Percentiles rank a stretch among this genome's conserved stretches.
phyloP scores from a whole-genome alignment of 163 green algal species.

The Trebouxia gelatinosa region DNA sequence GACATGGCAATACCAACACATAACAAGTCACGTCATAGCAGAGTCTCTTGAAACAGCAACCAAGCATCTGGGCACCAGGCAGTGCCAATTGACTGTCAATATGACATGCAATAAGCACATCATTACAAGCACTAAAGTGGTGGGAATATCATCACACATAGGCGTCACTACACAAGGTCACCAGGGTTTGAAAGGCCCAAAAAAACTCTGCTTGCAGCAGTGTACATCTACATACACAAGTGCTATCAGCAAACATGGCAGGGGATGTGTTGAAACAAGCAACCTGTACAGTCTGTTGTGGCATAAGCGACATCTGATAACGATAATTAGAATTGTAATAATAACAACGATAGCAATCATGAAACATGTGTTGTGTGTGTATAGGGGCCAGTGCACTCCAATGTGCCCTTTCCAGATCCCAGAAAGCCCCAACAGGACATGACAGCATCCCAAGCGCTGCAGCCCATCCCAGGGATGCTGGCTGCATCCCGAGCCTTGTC shows the following conservation, averaged over 20 bases:
- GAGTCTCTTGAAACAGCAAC: not conserved
- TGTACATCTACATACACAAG: too few species aligned
- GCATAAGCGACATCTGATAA: not conserved
- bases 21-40: not conserved
- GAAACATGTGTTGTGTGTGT: not conserved
- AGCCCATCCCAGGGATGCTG: conserved; percentile 5
- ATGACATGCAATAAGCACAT: conserved; percentile 45
- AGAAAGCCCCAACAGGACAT: conserved; percentile 8
- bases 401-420: conserved; percentile 5
- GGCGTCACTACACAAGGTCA: not conserved
- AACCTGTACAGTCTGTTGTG: too few species aligned
- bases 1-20: not conserved
- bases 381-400: conserved; percentile 2
- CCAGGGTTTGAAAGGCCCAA: too few species aligned
- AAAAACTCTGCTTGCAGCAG: too few species aligned
- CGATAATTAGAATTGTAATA: not conserved
- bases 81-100: conserved; percentile 59
- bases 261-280: too few species aligned
- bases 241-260: too few species aligned
- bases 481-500: not conserved
- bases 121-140: not conserved
- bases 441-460: conserved; percentile 20
- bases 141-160: not conserved
- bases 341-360: not conserved
- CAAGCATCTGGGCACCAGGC: conserved; percentile 65